Conservation (phyloP, 768 basidiomycete genomes). For the Dentipellis sp. region DNA sequence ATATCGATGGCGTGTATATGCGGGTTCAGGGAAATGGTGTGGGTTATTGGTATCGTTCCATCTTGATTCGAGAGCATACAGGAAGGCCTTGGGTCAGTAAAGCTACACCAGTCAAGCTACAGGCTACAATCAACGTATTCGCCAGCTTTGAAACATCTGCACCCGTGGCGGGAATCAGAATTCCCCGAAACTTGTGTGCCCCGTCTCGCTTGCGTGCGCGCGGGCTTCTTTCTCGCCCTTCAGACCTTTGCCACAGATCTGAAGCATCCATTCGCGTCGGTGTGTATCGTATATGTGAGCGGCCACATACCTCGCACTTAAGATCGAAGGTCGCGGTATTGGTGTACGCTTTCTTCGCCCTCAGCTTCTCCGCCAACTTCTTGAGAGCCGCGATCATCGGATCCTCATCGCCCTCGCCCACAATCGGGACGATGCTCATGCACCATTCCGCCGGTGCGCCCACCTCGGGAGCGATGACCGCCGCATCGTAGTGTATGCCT, state of each 20-base stretch:
- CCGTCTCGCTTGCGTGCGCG: slow-evolving; percentile 78
- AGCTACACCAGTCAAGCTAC: not conserved
- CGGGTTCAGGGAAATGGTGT: too few relatives aligned
- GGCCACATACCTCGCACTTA: slow-evolving; percentile 59
- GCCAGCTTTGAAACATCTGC: not conserved
- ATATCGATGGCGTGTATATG: too few relatives aligned
- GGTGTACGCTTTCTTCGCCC: slow-evolving; percentile 76
- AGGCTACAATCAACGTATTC: not conserved
- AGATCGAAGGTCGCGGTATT: slow-evolving; percentile 90
- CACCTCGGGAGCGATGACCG: slow-evolving; percentile 67
- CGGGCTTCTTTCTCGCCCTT: slow-evolving; percentile 94
- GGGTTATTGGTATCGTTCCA: too few relatives aligned
- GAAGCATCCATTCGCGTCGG: slow-evolving; percentile 5
- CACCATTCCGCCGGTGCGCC: slow-evolving; percentile 84
- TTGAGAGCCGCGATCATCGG: slow-evolving; percentile 53
- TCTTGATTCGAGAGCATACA: too few relatives aligned
- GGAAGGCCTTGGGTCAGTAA: not conserved
- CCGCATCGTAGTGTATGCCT: slow-evolving; percentile 95
- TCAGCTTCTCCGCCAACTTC: slow-evolving; percentile 62
- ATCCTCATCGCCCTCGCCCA: slow-evolving; percentile 37
- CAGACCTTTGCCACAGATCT: slow-evolving; percentile 78
- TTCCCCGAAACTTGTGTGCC: slow-evolving; percentile 80
- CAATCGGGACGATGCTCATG: slow-evolving; percentile 61
- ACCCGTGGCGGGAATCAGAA: slow-evolving; percentile 32
- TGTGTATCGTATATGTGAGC: not conserved